Evolutionary conservation across 2,329 filamentous ascomycete genomes (phyloP).

Genomic region (Pyrenochaeta sp.): DNA sequence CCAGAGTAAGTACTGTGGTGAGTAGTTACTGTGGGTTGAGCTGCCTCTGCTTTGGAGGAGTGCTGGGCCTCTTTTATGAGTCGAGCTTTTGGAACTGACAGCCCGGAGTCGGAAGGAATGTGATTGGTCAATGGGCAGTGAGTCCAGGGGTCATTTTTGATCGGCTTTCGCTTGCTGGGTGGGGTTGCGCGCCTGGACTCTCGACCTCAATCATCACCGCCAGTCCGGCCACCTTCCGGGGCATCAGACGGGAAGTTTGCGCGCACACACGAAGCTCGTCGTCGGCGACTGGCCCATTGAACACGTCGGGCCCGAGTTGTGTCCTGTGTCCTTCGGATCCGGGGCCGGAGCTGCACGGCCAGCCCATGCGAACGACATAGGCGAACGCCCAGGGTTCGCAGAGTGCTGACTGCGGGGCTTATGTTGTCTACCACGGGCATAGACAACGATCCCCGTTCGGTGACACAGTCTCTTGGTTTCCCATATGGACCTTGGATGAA

Average conservation of each 20-base stretch:
- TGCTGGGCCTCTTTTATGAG: conserved; percentile 33
- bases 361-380: not conserved
- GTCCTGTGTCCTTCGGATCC: not conserved
- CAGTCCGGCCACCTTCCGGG: conserved; percentile 5
- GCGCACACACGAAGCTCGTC: not conserved
- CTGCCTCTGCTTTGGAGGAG: conserved; percentile 17
- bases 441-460: not conserved
- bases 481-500: not conserved
- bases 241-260: not conserved
- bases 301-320: not conserved
- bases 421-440: conserved; percentile 3
- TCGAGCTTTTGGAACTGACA: conserved; percentile 31
- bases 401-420: conserved; percentile 4
- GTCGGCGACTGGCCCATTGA: not conserved
- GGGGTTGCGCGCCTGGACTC: not conserved
- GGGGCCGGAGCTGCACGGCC: not conserved
- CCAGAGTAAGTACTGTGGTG: not conserved
- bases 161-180: conserved; percentile 8
- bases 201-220: conserved; percentile 10
- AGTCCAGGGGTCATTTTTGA: conserved; percentile 11
- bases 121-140: conserved; percentile 35
- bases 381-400: not conserved
- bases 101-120: conserved; percentile 29
- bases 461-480: not conserved
- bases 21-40: conserved; percentile 3